Base-by-base conservation (phyloP, 176 grass and related monocot genomes). In the Hordeum marinum region DNA sequence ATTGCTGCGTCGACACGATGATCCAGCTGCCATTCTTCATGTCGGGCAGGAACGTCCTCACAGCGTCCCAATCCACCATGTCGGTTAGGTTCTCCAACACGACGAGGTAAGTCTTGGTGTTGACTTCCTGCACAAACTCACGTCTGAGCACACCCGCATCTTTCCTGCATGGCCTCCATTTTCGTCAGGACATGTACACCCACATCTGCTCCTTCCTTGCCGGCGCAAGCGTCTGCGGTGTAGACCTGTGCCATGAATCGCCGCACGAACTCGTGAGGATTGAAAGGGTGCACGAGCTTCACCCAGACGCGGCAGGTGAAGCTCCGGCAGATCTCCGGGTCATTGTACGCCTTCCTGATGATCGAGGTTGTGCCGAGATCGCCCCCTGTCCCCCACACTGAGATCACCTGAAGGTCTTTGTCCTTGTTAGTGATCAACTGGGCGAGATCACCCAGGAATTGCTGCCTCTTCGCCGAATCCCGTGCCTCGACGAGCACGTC, bases 21-120 rank as follows among this genome's bases (percentile, higher is more conserved):
- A 87, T 57, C 52, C 75, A 11, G 25, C 90, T 89, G 0, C 87
- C 68, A 7, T 84, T 87, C 13, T 32, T 46, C 62, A 58, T 48
- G 43, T 80, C 57, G 0, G 83, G 83, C 0, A 92, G 68, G 12
- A 32, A 39, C 11, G 29, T 75, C 20, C 72, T 80, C 9, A 92
- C 69, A 3, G 43, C 15, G 8, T 70, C 59, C 87, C 87, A 92
- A 24, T 80, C 83, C 8, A 10, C 20, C 63, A 78, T 45, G 24
- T 9, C 36, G 0, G 50, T 64, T 4, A 85, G 7, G 54, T 88
- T 79, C 67, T 92, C 82, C 39, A 92, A 2, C 14, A 92, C 78
- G 3, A 92, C 34, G 4, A 92, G 58, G 27, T 83, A 84, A 20
- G 45, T 87, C 15, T 76, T 25, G 8, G 12, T 11, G 12, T 37